phyloP scores from a whole-genome alignment of 2,329 filamentous ascomycete genomes.

The Arthrobotrys entomopaga region DNA sequence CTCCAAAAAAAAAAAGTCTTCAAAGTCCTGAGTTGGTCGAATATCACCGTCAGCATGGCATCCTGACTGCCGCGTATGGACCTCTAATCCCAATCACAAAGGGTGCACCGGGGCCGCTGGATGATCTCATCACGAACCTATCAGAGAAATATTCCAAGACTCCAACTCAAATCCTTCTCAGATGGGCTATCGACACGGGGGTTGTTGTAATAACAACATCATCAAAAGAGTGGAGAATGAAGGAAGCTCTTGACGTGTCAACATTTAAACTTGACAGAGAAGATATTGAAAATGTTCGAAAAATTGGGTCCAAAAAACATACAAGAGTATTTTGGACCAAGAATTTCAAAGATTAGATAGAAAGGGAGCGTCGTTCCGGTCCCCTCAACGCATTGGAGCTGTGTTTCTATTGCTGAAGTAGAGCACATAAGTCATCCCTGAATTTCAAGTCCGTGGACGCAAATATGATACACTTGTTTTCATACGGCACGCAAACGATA shows the following conservation, averaged over 20 bases:
- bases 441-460: too few species aligned
- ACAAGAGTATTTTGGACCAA: conserved; percentile 50
- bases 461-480: too few species aligned
- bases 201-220: conserved; percentile 71
- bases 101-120: conserved; percentile 68
- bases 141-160: conserved; percentile 71
- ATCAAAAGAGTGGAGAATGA: conserved; percentile 69
- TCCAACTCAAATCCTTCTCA: conserved; percentile 68
- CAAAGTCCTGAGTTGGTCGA: conserved; percentile 39
- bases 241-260: conserved; percentile 67
- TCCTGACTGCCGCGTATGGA: conserved; percentile 56
- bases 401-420: background rate
- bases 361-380: too few species aligned
- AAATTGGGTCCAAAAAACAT: conserved; percentile 51
- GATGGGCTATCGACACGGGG: conserved; percentile 72
- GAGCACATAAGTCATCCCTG: background rate
- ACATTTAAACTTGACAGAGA: conserved; percentile 70
- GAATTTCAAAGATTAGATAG: conserved; percentile 21
- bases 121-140: conserved; percentile 66
- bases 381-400: background rate
- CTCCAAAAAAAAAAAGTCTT: conserved; percentile 25
- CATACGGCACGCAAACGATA: too few species aligned
- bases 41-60: conserved; percentile 53
- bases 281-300: conserved; percentile 69
- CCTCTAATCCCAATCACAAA: conserved; percentile 61